phyloP scores from a whole-genome alignment of 2,329 filamentous ascomycete species.

The Thelonectria rubi region DNA sequence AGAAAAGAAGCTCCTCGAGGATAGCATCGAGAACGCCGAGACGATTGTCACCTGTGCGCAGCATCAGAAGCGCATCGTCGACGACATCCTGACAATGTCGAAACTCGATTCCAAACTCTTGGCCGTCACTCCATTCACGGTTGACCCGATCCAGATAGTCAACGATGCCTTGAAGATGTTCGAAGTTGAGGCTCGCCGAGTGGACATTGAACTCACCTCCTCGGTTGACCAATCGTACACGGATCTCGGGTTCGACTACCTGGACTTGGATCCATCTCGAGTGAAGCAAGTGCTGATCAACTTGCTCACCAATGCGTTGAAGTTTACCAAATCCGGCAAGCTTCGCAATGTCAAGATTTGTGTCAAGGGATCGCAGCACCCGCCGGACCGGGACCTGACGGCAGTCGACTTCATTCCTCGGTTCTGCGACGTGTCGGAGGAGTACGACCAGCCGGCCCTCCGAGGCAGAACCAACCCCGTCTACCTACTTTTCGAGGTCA shows the following conservation, averaged over 20 bases:
- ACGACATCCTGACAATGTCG: constrained; percentile 76
- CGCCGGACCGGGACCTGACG: constrained; percentile 52
- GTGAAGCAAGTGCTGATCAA: constrained; percentile 84
- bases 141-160: constrained; percentile 73
- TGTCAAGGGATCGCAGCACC: constrained; percentile 54
- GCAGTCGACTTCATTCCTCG: constrained; percentile 70
- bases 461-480: constrained; percentile 56
- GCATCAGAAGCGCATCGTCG: constrained; percentile 83
- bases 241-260: constrained; percentile 68
- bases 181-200: constrained; percentile 75
- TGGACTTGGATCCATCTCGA: constrained; percentile 75
- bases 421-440: constrained; percentile 55
- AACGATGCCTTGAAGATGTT: constrained; percentile 79
- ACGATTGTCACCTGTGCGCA: constrained; percentile 81
- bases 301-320: constrained; percentile 81
- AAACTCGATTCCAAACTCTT: constrained; percentile 81
- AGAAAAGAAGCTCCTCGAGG: constrained; percentile 58
- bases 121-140: constrained; percentile 74
- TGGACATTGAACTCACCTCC: constrained; percentile 73
- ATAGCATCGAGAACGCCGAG: constrained; percentile 76
- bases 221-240: constrained; percentile 69
- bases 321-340: constrained; percentile 75
- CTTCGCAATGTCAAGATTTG: constrained; percentile 63
- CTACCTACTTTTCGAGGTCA: constrained; percentile 77
- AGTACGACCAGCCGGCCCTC: constrained; percentile 48